Base-by-base conservation (phyloP, 1,139 yeast genomes). In the Protomyces inouyei region DNA sequence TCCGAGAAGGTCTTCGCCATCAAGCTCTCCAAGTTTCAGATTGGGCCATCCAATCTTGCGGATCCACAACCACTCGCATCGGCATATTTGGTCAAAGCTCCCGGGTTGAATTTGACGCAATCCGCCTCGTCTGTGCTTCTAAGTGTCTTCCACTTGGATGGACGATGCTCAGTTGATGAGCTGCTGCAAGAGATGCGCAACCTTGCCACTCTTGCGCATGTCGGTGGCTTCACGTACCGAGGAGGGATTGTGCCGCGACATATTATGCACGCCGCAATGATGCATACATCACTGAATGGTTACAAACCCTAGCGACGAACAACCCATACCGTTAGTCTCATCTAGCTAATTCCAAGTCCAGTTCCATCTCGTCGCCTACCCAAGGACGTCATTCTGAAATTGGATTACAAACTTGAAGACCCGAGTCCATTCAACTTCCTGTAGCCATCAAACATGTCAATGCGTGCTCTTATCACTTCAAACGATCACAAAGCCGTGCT, bases 381-480 rank as follows among this genome's bases (percentile, higher is more conserved):
- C 32, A 4, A 6, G 32, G 32, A 28, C 32, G 32, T 28, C 32
- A 28, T 28, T 28, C 1, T 28, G 32, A 28, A 5, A 1, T 28
- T 28, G 32, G 9, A 28, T 28, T 28, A 28, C 32, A 28, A 28
- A 28, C 9, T 6, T 28, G 8, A 28, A 28, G 32, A 28, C 32
- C 2, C 32, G 32, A 28, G 3, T 3, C 8, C 5, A 28, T 28
- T 3, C 32, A 28, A 28, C 32, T 28, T 28, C 8, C 32, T 6
- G 32, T 28, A 28, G 8, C 32, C 5, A 28, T 28, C 14, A 1
- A 37, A 37, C 14, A 37, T 37, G 43, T 37, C 43, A 1, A 56
- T 56, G 60, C 25, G 32, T n/a, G 60, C 60, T 25, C 53, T 56
- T 25, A 25, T 56, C 43, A 14, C 53, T 23, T n/a, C 25, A 1